These are phyloP conservation scores for Thermochaetoides thermophila DNA, from an alignment of 495 filamentous ascomycete genomes.

Conservation along the genomic window DNA sequence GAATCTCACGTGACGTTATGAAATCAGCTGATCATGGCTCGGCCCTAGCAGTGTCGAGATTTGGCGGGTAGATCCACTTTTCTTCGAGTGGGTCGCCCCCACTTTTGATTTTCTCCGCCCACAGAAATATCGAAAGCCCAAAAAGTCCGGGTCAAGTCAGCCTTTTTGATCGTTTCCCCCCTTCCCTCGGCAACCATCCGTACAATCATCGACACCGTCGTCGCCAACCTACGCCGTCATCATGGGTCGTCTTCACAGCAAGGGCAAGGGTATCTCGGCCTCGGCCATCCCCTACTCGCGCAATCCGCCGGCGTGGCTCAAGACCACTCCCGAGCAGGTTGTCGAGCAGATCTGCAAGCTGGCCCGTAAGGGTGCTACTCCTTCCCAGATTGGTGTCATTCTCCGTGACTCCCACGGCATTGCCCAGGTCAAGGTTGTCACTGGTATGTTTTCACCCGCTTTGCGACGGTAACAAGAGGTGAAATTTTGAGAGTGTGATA, in stretches of 20 bases:
- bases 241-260: constrained; percentile 98
- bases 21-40: constrained; percentile 2
- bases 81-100: too few species aligned
- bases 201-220: constrained; percentile 11
- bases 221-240: constrained; percentile 31
- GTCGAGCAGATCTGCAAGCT: constrained; percentile 98
- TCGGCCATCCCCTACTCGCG: constrained; percentile 95
- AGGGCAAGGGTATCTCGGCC: constrained; percentile 95
- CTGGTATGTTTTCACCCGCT: constrained; percentile 46
- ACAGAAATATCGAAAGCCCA: constrained; percentile 8
- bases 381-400: constrained; percentile 96
- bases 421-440: constrained; percentile 91
- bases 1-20: constrained; percentile 1
- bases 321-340: constrained; percentile 77
- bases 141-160: too few species aligned
- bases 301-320: constrained; percentile 79
- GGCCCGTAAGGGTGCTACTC: constrained; percentile 91
- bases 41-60: constrained; percentile 6
- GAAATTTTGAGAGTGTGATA: too few species aligned
- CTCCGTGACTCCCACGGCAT: constrained; percentile 95
- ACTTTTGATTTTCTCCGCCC: constrained; percentile 11
- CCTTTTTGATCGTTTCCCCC: constrained; percentile 1
- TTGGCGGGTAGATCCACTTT: too few species aligned
- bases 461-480: too few species aligned
- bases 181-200: constrained; percentile 14